These are phyloP conservation scores for Sutorius australiensis DNA, from an alignment of 768 basidiomycete genomes.

Conservation along the genomic window DNA sequence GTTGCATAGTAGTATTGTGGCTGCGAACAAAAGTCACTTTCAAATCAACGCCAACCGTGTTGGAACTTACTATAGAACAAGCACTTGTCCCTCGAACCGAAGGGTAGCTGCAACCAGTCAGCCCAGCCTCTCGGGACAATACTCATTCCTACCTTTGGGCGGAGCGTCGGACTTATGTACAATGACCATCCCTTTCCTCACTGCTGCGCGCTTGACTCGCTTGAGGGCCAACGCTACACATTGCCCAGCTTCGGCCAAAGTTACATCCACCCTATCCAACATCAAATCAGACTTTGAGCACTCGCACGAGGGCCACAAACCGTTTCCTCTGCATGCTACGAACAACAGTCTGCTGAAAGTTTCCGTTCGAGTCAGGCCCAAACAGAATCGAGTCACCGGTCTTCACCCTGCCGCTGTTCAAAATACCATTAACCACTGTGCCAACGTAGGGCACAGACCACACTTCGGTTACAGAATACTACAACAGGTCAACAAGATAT, in stretches of 20 bases:
- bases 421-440: slow-evolving; percentile 80
- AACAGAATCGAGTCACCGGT: slow-evolving; percentile 79
- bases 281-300: neutral
- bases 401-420: slow-evolving; percentile 71
- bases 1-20: slow-evolving; percentile 90
- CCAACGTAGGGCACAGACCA: slow-evolving; percentile 88
- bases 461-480: slow-evolving; percentile 84
- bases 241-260: slow-evolving; percentile 90
- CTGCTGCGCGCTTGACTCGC: slow-evolving; percentile 71
- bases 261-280: slow-evolving; percentile 64
- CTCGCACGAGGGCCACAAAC: slow-evolving; percentile 35
- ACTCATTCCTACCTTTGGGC: slow-evolving; percentile 56
- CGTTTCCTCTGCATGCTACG: slow-evolving; percentile 94
- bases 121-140: neutral
- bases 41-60: neutral
- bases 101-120: slow-evolving; percentile 52
- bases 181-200: slow-evolving; percentile 94
- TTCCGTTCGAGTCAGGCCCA: slow-evolving; percentile 91
- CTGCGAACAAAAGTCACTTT: slow-evolving; percentile 35
- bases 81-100: slow-evolving; percentile 89
- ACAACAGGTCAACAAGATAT: slow-evolving; percentile 11
- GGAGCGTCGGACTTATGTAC: slow-evolving; percentile 74
- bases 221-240: slow-evolving; percentile 93
- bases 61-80: slow-evolving; percentile 81
- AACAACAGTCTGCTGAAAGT: slow-evolving; percentile 73